Evolutionary conservation across 2,329 filamentous ascomycete species (phyloP).

Genomic region (Incumbomyces lentus): DNA sequence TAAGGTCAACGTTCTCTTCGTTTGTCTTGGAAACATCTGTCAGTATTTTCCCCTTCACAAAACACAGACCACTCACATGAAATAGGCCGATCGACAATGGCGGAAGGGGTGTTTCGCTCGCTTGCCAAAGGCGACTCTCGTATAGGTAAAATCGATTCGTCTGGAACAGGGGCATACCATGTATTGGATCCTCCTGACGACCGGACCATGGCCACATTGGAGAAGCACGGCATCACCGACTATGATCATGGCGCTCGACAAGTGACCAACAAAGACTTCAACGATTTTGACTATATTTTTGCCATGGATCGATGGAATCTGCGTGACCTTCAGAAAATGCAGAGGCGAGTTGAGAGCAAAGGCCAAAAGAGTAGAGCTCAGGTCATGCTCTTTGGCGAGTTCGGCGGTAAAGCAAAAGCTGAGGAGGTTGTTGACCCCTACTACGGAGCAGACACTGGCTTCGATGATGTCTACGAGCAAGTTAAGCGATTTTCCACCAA

Average conservation of each 20-base stretch:
- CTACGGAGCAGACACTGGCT: constrained; percentile 75
- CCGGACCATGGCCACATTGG: constrained; percentile 71
- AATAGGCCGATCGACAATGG: constrained; percentile 72
- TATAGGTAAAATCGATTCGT: constrained; percentile 68
- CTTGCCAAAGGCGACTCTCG: constrained; percentile 42
- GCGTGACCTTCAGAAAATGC: constrained; percentile 42
- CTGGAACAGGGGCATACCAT: constrained; percentile 85
- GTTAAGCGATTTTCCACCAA: constrained; percentile 64
- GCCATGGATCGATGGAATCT: constrained; percentile 88
- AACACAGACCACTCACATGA: constrained; percentile 7
- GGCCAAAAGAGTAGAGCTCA: constrained; percentile 32
- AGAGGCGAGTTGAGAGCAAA: constrained; percentile 29
- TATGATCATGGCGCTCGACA: constrained; percentile 71
- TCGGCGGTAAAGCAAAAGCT: constrained; percentile 47
- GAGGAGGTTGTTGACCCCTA: constrained; percentile 84
- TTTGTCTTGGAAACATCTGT: constrained; percentile 96
- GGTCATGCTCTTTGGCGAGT: constrained; percentile 78
- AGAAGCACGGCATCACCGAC: constrained; percentile 60
- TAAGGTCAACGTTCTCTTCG: constrained; percentile 60
- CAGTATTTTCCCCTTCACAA: constrained; percentile 13
- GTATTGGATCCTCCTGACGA: constrained; percentile 64
- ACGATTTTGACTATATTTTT: constrained; percentile 82
- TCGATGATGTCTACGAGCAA: constrained; percentile 77
- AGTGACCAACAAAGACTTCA: constrained; percentile 63
- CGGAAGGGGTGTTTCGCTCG: constrained; percentile 80